Conservation (phyloP, 805 yeast species). For the Candida peoriensis region DNA sequence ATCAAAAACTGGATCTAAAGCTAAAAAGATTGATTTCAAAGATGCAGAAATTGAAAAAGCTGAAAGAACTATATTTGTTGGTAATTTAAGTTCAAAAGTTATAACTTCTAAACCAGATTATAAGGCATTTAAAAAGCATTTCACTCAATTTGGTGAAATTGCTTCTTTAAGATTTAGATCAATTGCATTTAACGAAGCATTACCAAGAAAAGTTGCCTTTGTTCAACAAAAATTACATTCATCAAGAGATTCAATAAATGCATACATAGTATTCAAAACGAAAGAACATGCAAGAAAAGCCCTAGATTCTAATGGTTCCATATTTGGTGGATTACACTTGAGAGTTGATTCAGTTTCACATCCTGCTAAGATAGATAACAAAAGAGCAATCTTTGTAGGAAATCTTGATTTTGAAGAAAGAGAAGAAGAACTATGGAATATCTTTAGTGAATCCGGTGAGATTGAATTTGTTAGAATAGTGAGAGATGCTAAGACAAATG, state of each 20-base stretch:
- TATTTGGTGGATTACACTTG: constrained; percentile 69
- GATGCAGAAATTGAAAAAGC: constrained; percentile 77
- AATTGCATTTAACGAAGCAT: constrained; percentile 77
- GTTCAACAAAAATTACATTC: constrained; percentile 73
- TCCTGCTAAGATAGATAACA: constrained; percentile 81
- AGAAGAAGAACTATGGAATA: constrained; percentile 86
- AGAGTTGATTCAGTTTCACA: constrained; percentile 93
- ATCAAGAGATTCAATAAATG: constrained; percentile 76
- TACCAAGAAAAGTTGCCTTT: constrained; percentile 91
- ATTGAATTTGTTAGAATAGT: constrained; percentile 87
- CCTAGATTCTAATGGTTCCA: constrained; percentile 53
- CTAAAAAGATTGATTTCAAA: constrained; percentile 50
- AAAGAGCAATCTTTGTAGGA: constrained; percentile 85
- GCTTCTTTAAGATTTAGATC: constrained; percentile 88
- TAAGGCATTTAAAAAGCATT: constrained; percentile 62
- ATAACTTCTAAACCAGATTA: constrained; percentile 57
- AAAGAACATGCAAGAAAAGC: constrained; percentile 42
- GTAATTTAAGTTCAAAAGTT: constrained; percentile 67
- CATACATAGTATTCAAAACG: constrained; percentile 74
- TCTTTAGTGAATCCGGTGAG: constrained; percentile 61
- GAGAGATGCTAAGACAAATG: constrained; percentile 87
- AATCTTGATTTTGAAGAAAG: constrained; percentile 88
- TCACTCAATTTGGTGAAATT: constrained; percentile 37
- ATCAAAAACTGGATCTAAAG: constrained; percentile 15
- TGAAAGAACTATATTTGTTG: constrained; percentile 80